Percentiles rank a stretch among this genome's conserved stretches.
Conservation (phyloP, 129 eudicot genomes). For the Ambrosia trifida region DNA sequence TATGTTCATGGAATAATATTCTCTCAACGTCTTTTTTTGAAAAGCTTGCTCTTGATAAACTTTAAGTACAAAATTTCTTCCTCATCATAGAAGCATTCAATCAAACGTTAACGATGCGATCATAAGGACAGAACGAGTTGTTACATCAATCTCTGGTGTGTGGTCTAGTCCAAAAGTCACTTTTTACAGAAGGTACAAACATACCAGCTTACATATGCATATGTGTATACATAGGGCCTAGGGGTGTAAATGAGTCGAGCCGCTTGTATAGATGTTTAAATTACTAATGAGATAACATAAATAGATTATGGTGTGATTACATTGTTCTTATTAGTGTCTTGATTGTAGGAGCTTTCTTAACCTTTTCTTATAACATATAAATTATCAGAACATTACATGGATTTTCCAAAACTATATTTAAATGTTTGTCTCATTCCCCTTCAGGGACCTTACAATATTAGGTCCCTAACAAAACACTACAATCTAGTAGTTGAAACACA, state of each 20-base stretch:
- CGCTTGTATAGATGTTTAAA: too few relatives aligned
- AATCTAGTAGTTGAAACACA: slow-evolving; percentile 22
- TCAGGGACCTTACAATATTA: slow-evolving; percentile 20
- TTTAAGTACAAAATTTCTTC: slow-evolving; percentile 75
- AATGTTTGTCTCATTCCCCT: slow-evolving; percentile 17
- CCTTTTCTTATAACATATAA: slow-evolving; percentile 23
- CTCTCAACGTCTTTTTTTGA: slow-evolving; percentile 66
- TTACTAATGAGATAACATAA: too few relatives aligned
- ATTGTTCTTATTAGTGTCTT: too few relatives aligned
- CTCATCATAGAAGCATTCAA: slow-evolving; percentile 81
- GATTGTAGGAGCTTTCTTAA: too few relatives aligned
- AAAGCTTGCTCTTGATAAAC: slow-evolving; percentile 80
- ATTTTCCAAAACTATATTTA: slow-evolving; percentile 2
- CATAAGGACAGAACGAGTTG: slow-evolving; percentile 68
- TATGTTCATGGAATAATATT: slow-evolving; percentile 77
- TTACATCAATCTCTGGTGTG: slow-evolving; percentile 74
- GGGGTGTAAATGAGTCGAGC: too few relatives aligned
- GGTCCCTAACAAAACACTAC: slow-evolving; percentile 20
- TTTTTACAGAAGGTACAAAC: slow-evolving; percentile 55
- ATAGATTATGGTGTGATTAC: too few relatives aligned
- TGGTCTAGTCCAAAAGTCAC: slow-evolving; percentile 75
- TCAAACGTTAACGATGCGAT: slow-evolving; percentile 79
- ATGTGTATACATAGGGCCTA: not conserved
- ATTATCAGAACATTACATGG: slow-evolving; percentile 26
- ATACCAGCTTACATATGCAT: not conserved